Base-by-base conservation (phyloP, 2,329 filamentous ascomycete species). In the Diaporthe vexans region DNA sequence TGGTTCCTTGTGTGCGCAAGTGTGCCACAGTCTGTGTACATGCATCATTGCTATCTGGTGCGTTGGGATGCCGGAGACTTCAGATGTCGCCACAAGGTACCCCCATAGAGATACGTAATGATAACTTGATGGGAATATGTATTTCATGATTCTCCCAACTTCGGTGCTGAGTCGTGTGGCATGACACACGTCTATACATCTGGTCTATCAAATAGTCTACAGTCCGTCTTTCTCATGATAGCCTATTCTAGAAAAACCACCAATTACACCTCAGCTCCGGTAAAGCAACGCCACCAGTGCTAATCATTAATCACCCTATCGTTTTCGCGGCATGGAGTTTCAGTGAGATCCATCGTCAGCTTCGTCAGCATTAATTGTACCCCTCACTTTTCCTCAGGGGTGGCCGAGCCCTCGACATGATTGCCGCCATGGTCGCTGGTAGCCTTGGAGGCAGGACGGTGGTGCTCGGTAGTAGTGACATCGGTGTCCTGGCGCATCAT, bases 391-490 rank as follows among this genome's bases (percentile, higher is more conserved):
- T 75, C 74, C 54, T 74, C 74, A 10, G 69, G 69, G 9, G 54
- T 65, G 40, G n/a, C 37, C n/a, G 59, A 46, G 5, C 69, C 59
- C 29, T 63, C 73, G 43, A 72, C 46, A 17, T 67, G 69, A 4
- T 26, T 58, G 33, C 43, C 52, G 43, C 48, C 37, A 13, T 77
- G 73, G 11, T 65, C 48, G 54, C 67, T 75, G 7, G 35, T 33
- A 0, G 35, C 57, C 24, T 72, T 72, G 15, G 70, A 72, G 0
- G 54, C 52, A 7, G 71, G 69, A 4, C 71, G 69, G 46, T 77
- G 65, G 15, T 77, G 77, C 68, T 81, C 81, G 40, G 77, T 70
- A 19, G 21, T 48, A 5, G 43, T 46, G 63, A 80, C 81, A 24
- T 79, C 79, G 0, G 76, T 77, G 8, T 74, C 76, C 4, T 76